A percentile compares a stretch with the other conserved stretches of the same genome.
phyloP scores from a whole-genome alignment of 2,329 filamentous ascomycete species.

The Penicillium sp. region DNA sequence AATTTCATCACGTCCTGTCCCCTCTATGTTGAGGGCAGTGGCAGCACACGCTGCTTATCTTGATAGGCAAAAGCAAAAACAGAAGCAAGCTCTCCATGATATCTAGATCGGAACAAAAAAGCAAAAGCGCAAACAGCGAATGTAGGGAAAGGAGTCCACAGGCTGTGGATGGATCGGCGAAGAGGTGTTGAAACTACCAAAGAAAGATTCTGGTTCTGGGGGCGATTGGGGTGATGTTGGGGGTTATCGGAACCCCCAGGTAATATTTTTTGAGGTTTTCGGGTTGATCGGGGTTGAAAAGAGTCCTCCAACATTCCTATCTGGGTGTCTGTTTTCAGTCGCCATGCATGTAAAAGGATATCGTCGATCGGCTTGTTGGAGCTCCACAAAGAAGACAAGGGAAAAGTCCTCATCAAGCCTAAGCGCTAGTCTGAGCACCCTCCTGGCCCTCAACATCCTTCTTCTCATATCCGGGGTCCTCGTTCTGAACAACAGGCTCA shows the following conservation, averaged over 20 bases:
- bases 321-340: background rate
- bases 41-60: constrained; percentile 11
- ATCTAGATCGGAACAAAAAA: constrained; percentile 21
- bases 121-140: constrained; percentile 7
- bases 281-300: background rate
- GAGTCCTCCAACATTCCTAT: background rate
- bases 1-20: constrained; percentile 11
- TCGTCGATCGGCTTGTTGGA: background rate
- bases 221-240: background rate
- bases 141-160: constrained; percentile 16
- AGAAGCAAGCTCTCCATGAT: constrained; percentile 21
- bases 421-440: constrained; percentile 31
- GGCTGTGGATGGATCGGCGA: constrained; percentile 15
- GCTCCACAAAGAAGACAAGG: constrained; percentile 6
- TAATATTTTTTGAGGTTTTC: background rate
- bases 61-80: constrained; percentile 16
- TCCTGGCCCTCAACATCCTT: constrained; percentile 30
- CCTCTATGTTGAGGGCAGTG: constrained; percentile 20
- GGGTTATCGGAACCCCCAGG: background rate
- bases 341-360: background rate
- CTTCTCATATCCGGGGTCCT: constrained; percentile 30
- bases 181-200: constrained; percentile 17
- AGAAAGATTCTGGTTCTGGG: constrained; percentile 3
- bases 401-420: constrained; percentile 17
- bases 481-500: constrained; percentile 24